Conservation (phyloP, 1,139 yeast species). For the Candida anutae region DNA sequence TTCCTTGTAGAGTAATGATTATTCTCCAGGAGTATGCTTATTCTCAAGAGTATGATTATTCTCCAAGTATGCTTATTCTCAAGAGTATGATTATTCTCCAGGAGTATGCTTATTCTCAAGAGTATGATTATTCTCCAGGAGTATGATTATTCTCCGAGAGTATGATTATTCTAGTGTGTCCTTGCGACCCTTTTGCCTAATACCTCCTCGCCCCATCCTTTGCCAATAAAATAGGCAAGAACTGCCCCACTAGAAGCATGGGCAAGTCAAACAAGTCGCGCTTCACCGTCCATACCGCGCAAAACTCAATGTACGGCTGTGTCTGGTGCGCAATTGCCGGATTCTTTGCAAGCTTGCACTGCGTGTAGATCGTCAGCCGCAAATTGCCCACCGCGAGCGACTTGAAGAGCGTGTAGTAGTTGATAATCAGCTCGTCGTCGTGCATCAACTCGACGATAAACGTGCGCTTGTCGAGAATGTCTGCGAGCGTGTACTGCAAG, state of each 20-base stretch:
- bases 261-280: constrained; percentile 90
- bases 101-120: too few relatives aligned
- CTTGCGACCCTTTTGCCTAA: too few relatives aligned
- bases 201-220: too few relatives aligned
- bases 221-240: constrained; percentile 28
- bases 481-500: constrained; percentile 46
- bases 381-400: constrained; percentile 45
- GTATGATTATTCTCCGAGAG: too few relatives aligned
- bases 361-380: constrained; percentile 44
- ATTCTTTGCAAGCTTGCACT: constrained; percentile 35
- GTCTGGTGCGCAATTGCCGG: constrained; percentile 4
- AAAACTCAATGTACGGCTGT: constrained; percentile 34
- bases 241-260: constrained; percentile 41
- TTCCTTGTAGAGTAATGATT: too few relatives aligned
- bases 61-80: too few relatives aligned
- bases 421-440: constrained; percentile 39
- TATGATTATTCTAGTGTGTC: too few relatives aligned
- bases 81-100: too few relatives aligned
- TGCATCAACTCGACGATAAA: constrained; percentile 44
- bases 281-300: constrained; percentile 61
- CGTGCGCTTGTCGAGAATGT: constrained; percentile 44
- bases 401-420: constrained; percentile 37
- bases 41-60: too few relatives aligned
- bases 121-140: too few relatives aligned
- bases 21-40: too few relatives aligned